phyloP scores from a whole-genome alignment of 163 green algal species.

The Coccomyxa subellipsoidea region DNA sequence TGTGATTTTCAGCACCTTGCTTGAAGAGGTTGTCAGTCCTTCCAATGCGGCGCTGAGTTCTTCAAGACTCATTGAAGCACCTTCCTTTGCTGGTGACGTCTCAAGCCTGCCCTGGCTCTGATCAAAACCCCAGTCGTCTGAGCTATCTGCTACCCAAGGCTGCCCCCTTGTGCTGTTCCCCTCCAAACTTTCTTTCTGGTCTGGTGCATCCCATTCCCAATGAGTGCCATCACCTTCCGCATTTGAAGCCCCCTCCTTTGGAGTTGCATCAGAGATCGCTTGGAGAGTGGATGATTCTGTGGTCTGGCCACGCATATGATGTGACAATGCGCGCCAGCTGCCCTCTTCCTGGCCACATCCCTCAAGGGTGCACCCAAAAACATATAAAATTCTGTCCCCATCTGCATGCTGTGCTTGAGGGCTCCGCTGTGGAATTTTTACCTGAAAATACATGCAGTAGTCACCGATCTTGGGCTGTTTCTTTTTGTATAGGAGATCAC shows the following conservation, averaged over 20 bases:
- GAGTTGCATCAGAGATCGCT: neutral
- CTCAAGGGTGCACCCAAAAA: slow-evolving; percentile 30
- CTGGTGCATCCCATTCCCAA: neutral
- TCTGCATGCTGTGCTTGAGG: neutral
- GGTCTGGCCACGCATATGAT: neutral
- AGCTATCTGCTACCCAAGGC: neutral
- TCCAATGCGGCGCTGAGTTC: neutral
- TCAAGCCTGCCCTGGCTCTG: neutral
- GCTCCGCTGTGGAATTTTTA: neutral
- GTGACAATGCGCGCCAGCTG: slow-evolving; percentile 27
- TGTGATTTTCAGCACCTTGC: neutral
- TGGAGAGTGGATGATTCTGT: neutral
- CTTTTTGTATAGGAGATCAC: no score
- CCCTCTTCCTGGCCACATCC: slow-evolving; percentile 21
- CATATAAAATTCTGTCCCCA: slow-evolving; percentile 17
- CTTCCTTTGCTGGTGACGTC: neutral
- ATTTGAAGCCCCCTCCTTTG: neutral
- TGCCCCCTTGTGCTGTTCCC: neutral
- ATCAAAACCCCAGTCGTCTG: neutral
- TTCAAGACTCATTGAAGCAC: neutral
- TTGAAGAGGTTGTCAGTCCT: neutral
- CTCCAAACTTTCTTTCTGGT: neutral
- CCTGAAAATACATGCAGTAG: neutral
- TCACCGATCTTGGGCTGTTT: no score
- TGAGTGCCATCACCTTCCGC: neutral